Base-by-base conservation (phyloP, 305 asterid species). In the Solanum aculeatissimum region DNA sequence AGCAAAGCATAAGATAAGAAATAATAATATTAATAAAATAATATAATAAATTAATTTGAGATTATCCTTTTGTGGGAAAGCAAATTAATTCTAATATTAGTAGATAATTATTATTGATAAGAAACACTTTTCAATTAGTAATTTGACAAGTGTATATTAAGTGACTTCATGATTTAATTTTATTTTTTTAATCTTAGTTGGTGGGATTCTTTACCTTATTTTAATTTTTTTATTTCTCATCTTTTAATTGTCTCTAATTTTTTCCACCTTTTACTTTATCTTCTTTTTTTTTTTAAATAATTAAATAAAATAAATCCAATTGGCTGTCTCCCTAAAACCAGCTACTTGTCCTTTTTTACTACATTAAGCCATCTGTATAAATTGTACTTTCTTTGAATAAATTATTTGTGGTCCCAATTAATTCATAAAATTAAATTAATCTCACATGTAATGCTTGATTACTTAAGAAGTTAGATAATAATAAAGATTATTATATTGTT, bases 111-210 rank as follows among this genome's bases (percentile, higher is more conserved):
- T n/a, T 2, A 35, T 35, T 45, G 49, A 49, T 66, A 68, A 81
- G 87, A 85, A 74, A 71, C 87, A 83, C 87, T 84, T 85, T 89
- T 78, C 85, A 83, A 69, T 49, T 85, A 27, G 70, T 81, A 87
- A 74, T 57, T 81, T 58, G 88, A 85, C 86, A 80, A 32, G 85
- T 89, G 88, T 80, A 72, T 16, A 35, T 35, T 35, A 72, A 78
- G 85, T 87, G 84, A 82, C 94, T 87, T 92, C 94, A 92, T 92
- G 83, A 86, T 86, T 85, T 47, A 84, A 82, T 82, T 51, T 87
- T 19, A 62, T 2, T 84, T 87, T 35, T 88, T 87, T 69, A 84
- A 70, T 81, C 74, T 58, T 83, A 70, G 66, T 57, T 83, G 87
- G 83, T 49, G 27, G 80, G 68, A 66, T 69, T 45, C 43, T 85